These are phyloP conservation scores for Aspergillus tubingensis DNA, from an alignment of 2,329 filamentous ascomycete species.

Conservation along the genomic window DNA sequence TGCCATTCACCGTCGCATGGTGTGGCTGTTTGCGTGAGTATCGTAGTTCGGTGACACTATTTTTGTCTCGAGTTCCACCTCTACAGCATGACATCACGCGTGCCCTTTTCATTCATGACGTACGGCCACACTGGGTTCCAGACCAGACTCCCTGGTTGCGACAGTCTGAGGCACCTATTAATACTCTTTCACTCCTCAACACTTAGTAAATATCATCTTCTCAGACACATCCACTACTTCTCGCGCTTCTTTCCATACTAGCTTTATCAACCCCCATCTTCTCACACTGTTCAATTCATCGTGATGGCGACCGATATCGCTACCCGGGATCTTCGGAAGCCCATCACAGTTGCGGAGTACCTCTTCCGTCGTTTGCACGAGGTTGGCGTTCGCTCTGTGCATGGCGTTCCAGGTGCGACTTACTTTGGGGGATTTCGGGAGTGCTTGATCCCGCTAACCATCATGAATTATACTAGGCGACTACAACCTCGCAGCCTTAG, in stretches of 20 bases:
- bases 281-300: background rate
- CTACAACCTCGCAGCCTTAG: slow-evolving; percentile 66
- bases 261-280: background rate
- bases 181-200: slow-evolving; percentile 6
- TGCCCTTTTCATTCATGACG: slow-evolving; percentile 17
- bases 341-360: slow-evolving; percentile 51
- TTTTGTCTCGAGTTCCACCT: background rate
- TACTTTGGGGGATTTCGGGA: slow-evolving; percentile 17
- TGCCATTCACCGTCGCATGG: background rate
- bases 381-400: slow-evolving; percentile 51
- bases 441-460: background rate
- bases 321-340: slow-evolving; percentile 46
- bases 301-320: slow-evolving; percentile 45
- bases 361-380: slow-evolving; percentile 53
- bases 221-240: background rate
- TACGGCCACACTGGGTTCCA: slow-evolving; percentile 14
- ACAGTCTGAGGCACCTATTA: slow-evolving; percentile 1
- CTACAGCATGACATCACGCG: slow-evolving; percentile 26
- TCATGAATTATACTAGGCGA: slow-evolving; percentile 47
- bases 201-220: background rate
- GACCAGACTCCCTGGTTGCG: background rate
- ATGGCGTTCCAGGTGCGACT: slow-evolving; percentile 56
- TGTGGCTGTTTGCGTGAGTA: background rate
- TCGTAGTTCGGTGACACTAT: background rate
- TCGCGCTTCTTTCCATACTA: background rate